Conservation (phyloP, 1,284 basidiomycete species). For the Jaminaea rosea region DNA sequence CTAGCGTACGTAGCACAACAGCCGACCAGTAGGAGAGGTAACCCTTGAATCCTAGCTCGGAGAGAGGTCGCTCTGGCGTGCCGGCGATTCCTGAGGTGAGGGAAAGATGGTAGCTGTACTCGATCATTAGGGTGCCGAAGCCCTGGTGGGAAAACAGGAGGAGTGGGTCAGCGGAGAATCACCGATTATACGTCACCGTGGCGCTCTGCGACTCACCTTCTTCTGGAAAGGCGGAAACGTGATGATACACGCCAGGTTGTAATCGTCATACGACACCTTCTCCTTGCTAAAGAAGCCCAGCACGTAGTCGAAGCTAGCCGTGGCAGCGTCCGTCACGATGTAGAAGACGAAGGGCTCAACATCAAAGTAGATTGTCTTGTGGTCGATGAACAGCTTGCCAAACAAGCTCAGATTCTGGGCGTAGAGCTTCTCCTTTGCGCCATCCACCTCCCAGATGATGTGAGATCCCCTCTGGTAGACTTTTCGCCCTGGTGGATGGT, state of each 20-base stretch:
- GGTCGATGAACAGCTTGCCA: conserved; percentile 96
- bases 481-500: conserved; percentile 74
- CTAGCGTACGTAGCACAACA: conserved; percentile 71
- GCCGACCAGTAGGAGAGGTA: conserved; percentile 89
- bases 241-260: conserved; percentile 94
- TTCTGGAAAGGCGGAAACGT: conserved; percentile 87
- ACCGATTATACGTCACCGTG: no score
- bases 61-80: conserved; percentile 88
- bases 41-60: conserved; percentile 79
- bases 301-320: conserved; percentile 66
- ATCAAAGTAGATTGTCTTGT: conserved; percentile 99
- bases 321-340: conserved; percentile 71
- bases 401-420: conserved; percentile 92
- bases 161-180: no score
- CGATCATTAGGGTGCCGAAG: conserved; percentile 91
- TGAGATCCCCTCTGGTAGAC: conserved; percentile 85
- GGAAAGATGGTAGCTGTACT: conserved; percentile 94
- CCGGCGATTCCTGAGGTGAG: conserved; percentile 67
- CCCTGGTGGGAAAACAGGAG: no score
- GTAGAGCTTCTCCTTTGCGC: conserved; percentile 77
- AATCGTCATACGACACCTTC: conserved; percentile 89
- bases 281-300: conserved; percentile 76
- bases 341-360: conserved; percentile 99
- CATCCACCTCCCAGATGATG: conserved; percentile 92
- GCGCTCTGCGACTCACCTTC: no score